These are phyloP conservation scores for Lactuca sativa DNA, from an alignment of 129 eudicot species.

Conservation along the genomic window DNA sequence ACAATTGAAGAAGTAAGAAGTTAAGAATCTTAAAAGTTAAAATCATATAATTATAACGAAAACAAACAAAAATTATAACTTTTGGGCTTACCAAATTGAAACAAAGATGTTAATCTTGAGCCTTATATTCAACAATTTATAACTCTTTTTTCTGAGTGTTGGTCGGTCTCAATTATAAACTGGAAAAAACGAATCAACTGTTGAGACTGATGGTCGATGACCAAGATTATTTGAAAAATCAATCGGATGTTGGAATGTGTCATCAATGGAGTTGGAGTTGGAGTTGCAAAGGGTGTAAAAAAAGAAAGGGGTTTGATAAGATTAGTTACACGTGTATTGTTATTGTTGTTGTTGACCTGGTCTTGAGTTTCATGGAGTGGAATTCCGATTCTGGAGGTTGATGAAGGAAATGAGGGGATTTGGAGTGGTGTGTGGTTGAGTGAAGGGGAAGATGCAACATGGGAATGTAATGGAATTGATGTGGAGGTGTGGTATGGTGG, in stretches of 20 bases:
- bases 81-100: too few species aligned
- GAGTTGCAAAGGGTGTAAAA: constrained; percentile 33
- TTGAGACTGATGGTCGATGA: too few species aligned
- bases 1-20: too few species aligned
- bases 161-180: too few species aligned
- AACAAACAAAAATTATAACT: too few species aligned
- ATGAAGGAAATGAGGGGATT: constrained; percentile 33
- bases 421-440: constrained; percentile 38
- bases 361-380: constrained; percentile 33
- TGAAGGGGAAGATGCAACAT: constrained; percentile 40
- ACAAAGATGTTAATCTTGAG: too few species aligned
- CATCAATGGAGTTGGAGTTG: constrained; percentile 14
- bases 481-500: constrained; percentile 39
- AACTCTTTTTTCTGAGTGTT: too few species aligned
- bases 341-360: constrained; percentile 23
- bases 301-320: constrained; percentile 39
- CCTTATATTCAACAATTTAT: too few species aligned
- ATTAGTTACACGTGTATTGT: constrained; percentile 22
- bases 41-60: too few species aligned
- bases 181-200: too few species aligned
- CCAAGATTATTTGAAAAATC: too few species aligned
- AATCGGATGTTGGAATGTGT: constrained; percentile 22
- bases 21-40: too few species aligned
- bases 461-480: constrained; percentile 38
- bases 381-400: constrained; percentile 35